These are phyloP conservation scores for Otatea glauca DNA, from an alignment of 176 grass and related monocot species.

Conservation along the genomic window DNA sequence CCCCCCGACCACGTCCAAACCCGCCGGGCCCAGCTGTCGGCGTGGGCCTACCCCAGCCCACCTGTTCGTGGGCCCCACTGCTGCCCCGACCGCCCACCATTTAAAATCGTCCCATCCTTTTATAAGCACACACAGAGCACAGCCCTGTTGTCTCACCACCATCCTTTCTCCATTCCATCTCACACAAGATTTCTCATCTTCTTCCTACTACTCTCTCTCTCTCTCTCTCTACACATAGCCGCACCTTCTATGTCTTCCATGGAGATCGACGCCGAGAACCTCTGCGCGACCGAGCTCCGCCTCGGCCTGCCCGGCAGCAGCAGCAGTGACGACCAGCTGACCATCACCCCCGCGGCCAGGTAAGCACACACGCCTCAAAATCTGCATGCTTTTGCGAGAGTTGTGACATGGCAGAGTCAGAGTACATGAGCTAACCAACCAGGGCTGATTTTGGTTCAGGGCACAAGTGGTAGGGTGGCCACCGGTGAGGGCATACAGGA, in stretches of 20 bases:
- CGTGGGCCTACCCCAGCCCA: conserved; percentile 32
- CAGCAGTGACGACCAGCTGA: conserved; percentile 8
- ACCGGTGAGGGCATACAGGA: conserved; percentile 78
- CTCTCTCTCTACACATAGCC: background rate
- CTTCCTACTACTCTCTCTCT: background rate
- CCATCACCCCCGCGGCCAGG: conserved; percentile 36
- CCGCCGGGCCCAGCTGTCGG: conserved; percentile 43
- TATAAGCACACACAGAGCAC: background rate
- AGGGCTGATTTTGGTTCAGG: conserved; percentile 27
- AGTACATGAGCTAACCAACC: background rate
- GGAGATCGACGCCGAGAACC: conserved; percentile 61
- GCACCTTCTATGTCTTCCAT: background rate
- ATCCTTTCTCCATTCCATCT: background rate
- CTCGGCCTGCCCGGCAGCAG: conserved; percentile 64
- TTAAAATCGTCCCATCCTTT: conserved; percentile 25
- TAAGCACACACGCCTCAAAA: conserved; percentile 1
- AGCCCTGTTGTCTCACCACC: background rate
- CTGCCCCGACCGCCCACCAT: conserved; percentile 33
- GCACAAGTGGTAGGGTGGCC: conserved; percentile 88
- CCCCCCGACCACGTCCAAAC: conserved; percentile 34
- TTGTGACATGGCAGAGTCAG: background rate
- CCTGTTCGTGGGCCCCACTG: conserved; percentile 29
- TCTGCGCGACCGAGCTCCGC: conserved; percentile 80
- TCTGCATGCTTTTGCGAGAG: background rate
- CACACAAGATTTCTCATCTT: background rate